These are phyloP conservation scores for Mrakia gelida DNA, from an alignment of 768 basidiomycete genomes.

Conservation along the genomic window DNA sequence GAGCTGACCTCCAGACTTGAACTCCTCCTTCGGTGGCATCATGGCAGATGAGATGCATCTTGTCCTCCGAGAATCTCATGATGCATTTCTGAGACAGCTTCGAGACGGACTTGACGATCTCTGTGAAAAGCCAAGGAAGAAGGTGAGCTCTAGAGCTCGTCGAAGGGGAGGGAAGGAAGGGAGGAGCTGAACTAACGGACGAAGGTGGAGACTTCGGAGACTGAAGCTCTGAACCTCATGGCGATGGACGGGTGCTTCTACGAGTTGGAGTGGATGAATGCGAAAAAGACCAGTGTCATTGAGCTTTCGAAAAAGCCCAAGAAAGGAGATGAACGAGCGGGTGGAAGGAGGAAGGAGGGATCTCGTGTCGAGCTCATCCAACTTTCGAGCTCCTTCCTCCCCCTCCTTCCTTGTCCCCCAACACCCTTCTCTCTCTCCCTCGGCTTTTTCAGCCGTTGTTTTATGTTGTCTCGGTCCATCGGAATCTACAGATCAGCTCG, in stretches of 20 bases:
- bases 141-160: background rate
- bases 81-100: conserved; percentile 80
- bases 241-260: background rate
- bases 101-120: conserved; percentile 73
- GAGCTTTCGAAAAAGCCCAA: background rate
- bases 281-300: background rate
- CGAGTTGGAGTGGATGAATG: too few relatives aligned
- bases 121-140: conserved; percentile 47
- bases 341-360: background rate
- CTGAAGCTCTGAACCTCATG: conserved; percentile 53
- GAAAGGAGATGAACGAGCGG: background rate
- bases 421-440: background rate
- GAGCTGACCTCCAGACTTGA: conserved; percentile 75
- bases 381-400: too few relatives aligned
- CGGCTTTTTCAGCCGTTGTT: background rate
- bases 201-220: conserved; percentile 59
- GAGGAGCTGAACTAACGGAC: conserved; percentile 48
- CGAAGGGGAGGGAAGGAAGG: conserved; percentile 30
- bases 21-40: conserved; percentile 77
- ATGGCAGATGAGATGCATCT: conserved; percentile 79
- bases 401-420: background rate
- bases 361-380: background rate
- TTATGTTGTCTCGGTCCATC: background rate
- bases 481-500: background rate
- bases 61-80: conserved; percentile 67